Conservation (phyloP, 495 filamentous ascomycete species). For the Podospora bellae-mahoneyi region DNA sequence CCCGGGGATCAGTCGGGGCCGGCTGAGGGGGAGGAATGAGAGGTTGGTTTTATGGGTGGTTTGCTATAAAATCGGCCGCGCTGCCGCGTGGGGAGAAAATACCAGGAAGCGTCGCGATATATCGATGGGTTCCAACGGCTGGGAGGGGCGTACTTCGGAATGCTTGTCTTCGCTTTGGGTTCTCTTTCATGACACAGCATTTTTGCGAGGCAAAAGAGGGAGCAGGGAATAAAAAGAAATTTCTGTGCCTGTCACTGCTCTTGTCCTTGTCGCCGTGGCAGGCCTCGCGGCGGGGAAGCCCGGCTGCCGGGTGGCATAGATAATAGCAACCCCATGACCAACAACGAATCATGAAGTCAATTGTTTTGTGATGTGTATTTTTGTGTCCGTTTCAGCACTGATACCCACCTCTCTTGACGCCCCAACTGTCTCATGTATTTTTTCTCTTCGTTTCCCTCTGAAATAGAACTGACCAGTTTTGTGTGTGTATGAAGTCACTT, state of each 20-base stretch:
- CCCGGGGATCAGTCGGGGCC: constrained; percentile 20
- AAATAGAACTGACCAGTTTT: too few species aligned
- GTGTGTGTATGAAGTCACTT: too few species aligned
- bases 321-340: background rate
- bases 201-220: constrained; percentile 34
- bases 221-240: constrained; percentile 24
- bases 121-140: constrained; percentile 35
- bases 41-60: constrained; percentile 16
- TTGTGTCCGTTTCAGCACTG: too few species aligned
- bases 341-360: background rate
- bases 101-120: constrained; percentile 24
- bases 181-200: constrained; percentile 19
- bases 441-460: too few species aligned
- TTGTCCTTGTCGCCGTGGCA: background rate
- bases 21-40: constrained; percentile 14
- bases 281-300: background rate
- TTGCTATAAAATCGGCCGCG: constrained; percentile 24
- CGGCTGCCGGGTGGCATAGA: background rate
- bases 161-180: constrained; percentile 39
- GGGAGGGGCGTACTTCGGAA: constrained; percentile 39
- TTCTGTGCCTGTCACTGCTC: background rate
- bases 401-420: too few species aligned
- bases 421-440: too few species aligned
- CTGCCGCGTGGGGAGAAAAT: constrained; percentile 24
- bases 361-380: background rate